phyloP scores from a whole-genome alignment of 164 flowering plant species.

The grape (Vitis vinifera) region ASM3070453v1 NC_081811.1:23950501-23951000 shows the following conservation, averaged over 20 bases:
- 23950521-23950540: slow-evolving; percentile 18
- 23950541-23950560: slow-evolving; percentile 6
- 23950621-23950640: slow-evolving; percentile 2
- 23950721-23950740: too few species aligned
- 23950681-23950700: background rate
- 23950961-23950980: slow-evolving; percentile 96
- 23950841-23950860: background rate
- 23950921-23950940: slow-evolving; percentile 62
- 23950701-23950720: too few species aligned
- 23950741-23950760: too few species aligned
- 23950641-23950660: background rate
- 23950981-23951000: slow-evolving; percentile 87
- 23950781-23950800: too few species aligned
- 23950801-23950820: too few species aligned
- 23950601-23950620: slow-evolving; percentile 40
- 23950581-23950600: slow-evolving; percentile 6
- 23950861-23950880: background rate
- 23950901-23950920: slow-evolving; percentile 43
- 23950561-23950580: slow-evolving; percentile 6
- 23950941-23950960: slow-evolving; percentile 95
- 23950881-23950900: background rate
- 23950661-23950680: background rate
- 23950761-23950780: too few species aligned
- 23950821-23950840: background rate
- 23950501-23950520: slow-evolving; percentile 12